Percentiles rank a stretch among this genome's conserved stretches.
Evolutionary conservation across 768 basidiomycete species (phyloP).

Genomic region (Rubroboletus pulcherrimus): DNA sequence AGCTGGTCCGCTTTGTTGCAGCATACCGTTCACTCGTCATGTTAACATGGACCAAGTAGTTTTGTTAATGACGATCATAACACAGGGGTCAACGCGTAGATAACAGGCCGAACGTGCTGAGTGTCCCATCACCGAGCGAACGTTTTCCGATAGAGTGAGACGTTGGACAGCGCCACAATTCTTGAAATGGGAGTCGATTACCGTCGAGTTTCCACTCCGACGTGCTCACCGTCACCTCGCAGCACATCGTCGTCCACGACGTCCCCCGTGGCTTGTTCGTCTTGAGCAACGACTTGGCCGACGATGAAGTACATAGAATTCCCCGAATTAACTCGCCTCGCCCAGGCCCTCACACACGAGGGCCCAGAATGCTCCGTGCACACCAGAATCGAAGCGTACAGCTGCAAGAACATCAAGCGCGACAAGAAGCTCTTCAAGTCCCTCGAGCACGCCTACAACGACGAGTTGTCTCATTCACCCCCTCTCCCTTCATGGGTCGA

Average conservation of each 20-base stretch:
- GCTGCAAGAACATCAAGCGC: constrained; percentile 94
- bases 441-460: constrained; percentile 81
- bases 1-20: neutral
- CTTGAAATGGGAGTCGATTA: constrained; percentile 9
- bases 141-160: constrained; percentile 1
- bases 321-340: constrained; percentile 73
- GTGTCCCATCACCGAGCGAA: neutral
- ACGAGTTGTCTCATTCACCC: constrained; percentile 76
- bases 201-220: constrained; percentile 20
- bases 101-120: neutral
- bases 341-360: constrained; percentile 77
- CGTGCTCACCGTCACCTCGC: neutral
- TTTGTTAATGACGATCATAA: neutral
- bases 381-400: constrained; percentile 94
- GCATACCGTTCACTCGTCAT: neutral
- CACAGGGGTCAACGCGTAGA: neutral
- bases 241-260: neutral
- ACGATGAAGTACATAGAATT: constrained; percentile 88
- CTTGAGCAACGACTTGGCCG: neutral
- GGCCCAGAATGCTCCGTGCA: constrained; percentile 86
- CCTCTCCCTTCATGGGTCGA: constrained; percentile 78
- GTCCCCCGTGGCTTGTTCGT: neutral
- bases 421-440: constrained; percentile 96
- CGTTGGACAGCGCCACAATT: constrained; percentile 14
- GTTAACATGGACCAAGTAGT: neutral